Evolutionary conservation across 2,329 filamentous ascomycete genomes (phyloP).

Genomic region (Coniella vitis): DNA sequence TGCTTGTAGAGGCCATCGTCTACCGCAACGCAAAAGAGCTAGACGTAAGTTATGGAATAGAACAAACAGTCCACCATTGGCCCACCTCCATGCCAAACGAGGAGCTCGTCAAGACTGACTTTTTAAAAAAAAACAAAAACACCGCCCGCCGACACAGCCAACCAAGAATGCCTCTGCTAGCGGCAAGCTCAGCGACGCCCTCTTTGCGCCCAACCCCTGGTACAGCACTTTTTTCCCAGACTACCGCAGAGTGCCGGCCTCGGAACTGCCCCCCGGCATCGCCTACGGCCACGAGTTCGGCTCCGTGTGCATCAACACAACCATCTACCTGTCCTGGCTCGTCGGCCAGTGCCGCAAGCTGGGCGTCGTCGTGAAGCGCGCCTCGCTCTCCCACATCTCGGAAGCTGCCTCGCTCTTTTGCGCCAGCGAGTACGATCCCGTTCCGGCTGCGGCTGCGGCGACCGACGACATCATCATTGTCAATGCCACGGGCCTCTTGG

Average conservation of each 20-base stretch:
- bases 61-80: too few species aligned
- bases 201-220: conserved; percentile 66
- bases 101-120: too few species aligned
- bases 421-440: conserved; percentile 37
- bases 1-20: conserved; percentile 38
- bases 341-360: conserved; percentile 69
- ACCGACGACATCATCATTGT: conserved; percentile 65
- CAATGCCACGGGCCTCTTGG: conserved; percentile 78
- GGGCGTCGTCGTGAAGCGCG: conserved; percentile 62
- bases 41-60: conserved; percentile 8
- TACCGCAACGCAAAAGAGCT: conserved; percentile 58
- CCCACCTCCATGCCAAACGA: too few species aligned
- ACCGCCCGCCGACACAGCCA: too few species aligned
- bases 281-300: conserved; percentile 71
- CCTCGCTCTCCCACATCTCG: conserved; percentile 59
- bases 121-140: too few species aligned
- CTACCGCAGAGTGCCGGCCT: conserved; percentile 53
- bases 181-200: conserved; percentile 53
- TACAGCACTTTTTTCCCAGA: conserved; percentile 65
- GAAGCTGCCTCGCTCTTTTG: conserved; percentile 60
- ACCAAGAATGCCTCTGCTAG: neutral
- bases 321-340: conserved; percentile 82
- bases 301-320: conserved; percentile 86
- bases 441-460: conserved; percentile 7
- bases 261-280: conserved; percentile 55